A percentile compares a stretch with the other conserved stretches of the same genome.
phyloP scores from a whole-genome alignment of 2,329 filamentous ascomycete species.

The Drechslerella stenobrocha region DNA sequence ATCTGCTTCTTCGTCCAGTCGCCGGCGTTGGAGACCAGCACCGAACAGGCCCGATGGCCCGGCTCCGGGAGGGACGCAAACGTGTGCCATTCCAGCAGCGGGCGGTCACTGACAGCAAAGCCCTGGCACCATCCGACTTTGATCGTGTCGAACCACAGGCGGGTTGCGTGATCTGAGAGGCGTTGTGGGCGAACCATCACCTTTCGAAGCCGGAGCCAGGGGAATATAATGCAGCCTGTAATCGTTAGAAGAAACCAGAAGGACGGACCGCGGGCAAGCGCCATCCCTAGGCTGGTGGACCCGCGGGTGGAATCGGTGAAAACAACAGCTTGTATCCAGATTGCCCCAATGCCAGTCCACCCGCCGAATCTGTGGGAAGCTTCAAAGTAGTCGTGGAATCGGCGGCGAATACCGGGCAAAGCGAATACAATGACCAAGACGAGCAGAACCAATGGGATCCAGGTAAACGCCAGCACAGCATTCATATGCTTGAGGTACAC shows the following conservation, averaged over 20 bases:
- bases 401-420: slow-evolving; percentile 66
- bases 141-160: slow-evolving; percentile 68
- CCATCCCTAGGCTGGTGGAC: slow-evolving; percentile 33
- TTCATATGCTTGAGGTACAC: slow-evolving; percentile 25
- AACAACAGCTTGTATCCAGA: slow-evolving; percentile 68
- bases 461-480: slow-evolving; percentile 49
- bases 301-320: slow-evolving; percentile 55
- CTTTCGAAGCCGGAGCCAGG: slow-evolving; percentile 72
- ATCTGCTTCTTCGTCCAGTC: slow-evolving; percentile 73
- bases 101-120: slow-evolving; percentile 62
- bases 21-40: slow-evolving; percentile 72
- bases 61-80: slow-evolving; percentile 73
- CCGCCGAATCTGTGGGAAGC: slow-evolving; percentile 71
- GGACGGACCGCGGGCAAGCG: slow-evolving; percentile 59
- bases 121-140: slow-evolving; percentile 64
- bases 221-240: slow-evolving; percentile 68
- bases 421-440: slow-evolving; percentile 64
- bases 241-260: slow-evolving; percentile 73
- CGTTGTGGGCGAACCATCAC: slow-evolving; percentile 68
- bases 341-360: slow-evolving; percentile 67
- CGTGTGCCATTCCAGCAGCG: slow-evolving; percentile 72
- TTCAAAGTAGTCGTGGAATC: slow-evolving; percentile 71
- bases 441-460: slow-evolving; percentile 60
- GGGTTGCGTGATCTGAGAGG: slow-evolving; percentile 72
- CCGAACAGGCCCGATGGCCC: slow-evolving; percentile 65